Base-by-base conservation (phyloP, 305 asterid genomes). In the Solanum hybrid region DNA sequence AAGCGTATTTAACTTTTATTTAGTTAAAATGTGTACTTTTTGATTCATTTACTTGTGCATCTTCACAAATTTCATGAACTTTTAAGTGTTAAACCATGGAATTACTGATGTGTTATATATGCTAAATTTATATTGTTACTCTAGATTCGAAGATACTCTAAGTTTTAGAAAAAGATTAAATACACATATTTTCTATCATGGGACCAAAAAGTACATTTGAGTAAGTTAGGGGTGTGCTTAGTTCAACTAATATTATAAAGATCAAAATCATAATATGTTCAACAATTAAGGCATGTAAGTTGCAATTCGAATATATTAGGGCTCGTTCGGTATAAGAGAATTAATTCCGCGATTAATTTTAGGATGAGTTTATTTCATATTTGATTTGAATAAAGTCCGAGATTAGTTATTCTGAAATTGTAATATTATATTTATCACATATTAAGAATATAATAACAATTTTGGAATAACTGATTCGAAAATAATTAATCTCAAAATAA, bases 371-470 rank as follows among this genome's bases (percentile, higher is more conserved):
- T 56, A 56, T 56, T 0, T 0, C 24, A 56, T 17, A 0, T 56
- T 56, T 56, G 24, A 0, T 56, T 56, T 2, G 0, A 19, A 56
- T 56, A 19, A 19, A 19, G 0, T 56, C 0, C 0, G 26, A 19
- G 2, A 60, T 60, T 60, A 60, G 4, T 60, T 19, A 60, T 19
- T 0, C 0, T 60, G 2, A 0, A 0, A 60, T 60, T 60, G 11
- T 60, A 60, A 19, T 60, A 19, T 19, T 56, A 56, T 56, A 15
- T 56, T 17, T 56, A 56, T 17, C 71, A 0, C 11, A 60, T 60
- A 7, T 19, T 56, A 56, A 56, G 0, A 0, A 60, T 60, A 17
- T 7, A 19, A 3, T 60, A 19, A 19, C 71, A 19, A 60, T 60
- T 7, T 19, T 19, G 2, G 0, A 60, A 3, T 19, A 60, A 60